phyloP scores from a whole-genome alignment of 257 asterid genomes.

The Echium plantagineum region DNA sequence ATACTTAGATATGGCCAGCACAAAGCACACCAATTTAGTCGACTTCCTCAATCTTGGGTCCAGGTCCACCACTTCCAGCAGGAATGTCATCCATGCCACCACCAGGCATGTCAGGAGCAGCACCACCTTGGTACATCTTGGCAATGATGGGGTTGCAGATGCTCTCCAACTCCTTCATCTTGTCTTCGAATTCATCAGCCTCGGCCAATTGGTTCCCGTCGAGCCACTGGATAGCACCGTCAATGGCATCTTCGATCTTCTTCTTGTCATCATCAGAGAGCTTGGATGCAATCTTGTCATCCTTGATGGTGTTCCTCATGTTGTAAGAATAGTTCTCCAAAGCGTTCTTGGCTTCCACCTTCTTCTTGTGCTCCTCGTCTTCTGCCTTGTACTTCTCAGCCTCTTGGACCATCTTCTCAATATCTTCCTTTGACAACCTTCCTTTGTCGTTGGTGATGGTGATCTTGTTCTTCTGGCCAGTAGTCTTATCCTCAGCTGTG shows the following conservation, averaged over 20 bases:
- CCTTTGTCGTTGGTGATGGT: neutral
- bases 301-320: neutral
- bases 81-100: neutral
- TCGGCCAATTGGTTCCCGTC: neutral
- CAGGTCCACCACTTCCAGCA: neutral
- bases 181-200: neutral
- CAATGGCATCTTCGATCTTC: neutral
- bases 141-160: neutral
- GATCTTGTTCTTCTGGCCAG: constrained; percentile 5
- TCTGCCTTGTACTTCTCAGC: neutral
- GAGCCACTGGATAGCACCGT: neutral
- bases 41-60: neutral
- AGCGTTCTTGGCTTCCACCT: neutral
- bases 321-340: neutral
- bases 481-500: constrained; percentile 56
- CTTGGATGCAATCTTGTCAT: neutral
- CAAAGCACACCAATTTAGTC: neutral
- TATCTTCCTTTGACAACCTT: neutral
- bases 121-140: neutral
- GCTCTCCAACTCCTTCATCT: neutral
- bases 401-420: neutral
- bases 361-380: neutral
- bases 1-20: no score
- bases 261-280: neutral
- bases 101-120: neutral